Evolutionary conservation across 768 basidiomycete species (phyloP).

Genomic region (Ramaria sp.): DNA sequence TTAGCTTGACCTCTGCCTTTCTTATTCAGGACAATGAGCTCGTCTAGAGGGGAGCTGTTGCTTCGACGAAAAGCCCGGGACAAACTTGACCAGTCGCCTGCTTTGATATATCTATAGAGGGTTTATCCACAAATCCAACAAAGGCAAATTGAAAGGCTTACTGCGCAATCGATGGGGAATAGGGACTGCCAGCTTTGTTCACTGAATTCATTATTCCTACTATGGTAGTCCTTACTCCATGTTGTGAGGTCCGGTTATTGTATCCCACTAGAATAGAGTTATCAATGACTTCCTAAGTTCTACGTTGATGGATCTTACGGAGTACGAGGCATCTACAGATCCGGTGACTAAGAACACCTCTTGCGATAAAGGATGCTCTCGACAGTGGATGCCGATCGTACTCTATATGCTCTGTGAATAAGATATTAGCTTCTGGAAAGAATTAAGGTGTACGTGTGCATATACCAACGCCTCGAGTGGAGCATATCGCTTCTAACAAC

Average conservation of each 20-base stretch:
- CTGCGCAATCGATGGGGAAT: neutral
- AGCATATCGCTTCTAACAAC: neutral
- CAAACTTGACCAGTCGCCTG: neutral
- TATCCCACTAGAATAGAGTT: neutral
- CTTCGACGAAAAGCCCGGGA: neutral
- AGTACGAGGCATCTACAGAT: neutral
- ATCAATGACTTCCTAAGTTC: neutral
- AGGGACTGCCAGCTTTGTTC: neutral
- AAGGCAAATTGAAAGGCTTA: neutral
- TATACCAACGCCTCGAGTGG: neutral
- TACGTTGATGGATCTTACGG: neutral
- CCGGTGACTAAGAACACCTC: neutral
- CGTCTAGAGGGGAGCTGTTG: neutral
- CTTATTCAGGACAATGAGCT: neutral
- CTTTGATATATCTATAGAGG: neutral
- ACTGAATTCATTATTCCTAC: neutral
- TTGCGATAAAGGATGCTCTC: neutral
- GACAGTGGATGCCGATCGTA: neutral
- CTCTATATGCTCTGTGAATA: neutral
- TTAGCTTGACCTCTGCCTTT: neutral
- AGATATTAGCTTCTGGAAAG: neutral
- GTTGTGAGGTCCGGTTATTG: neutral
- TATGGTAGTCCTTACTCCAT: neutral
- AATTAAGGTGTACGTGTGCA: neutral
- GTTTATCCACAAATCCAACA: neutral